phyloP scores from a whole-genome alignment of 2,329 filamentous ascomycete species.

The Pseudopyrenochaeta lycopersici region DNA sequence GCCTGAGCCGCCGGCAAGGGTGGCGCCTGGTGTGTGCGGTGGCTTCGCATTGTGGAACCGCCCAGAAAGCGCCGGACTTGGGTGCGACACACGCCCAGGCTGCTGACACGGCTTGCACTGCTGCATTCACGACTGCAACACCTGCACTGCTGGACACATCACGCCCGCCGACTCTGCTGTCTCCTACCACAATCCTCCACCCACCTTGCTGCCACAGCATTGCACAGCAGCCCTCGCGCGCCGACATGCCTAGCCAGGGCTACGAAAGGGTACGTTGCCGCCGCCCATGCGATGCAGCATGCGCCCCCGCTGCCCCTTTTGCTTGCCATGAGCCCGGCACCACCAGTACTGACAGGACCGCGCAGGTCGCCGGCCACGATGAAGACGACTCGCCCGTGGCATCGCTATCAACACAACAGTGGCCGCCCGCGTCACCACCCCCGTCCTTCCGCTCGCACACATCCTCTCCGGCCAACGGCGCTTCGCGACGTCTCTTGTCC shows the following conservation, averaged over 20 bases:
- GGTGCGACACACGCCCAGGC: background rate
- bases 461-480: constrained; percentile 67
- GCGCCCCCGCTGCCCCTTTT: constrained; percentile 16
- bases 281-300: constrained; percentile 15
- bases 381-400: constrained; percentile 50
- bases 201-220: background rate
- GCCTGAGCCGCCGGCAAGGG: constrained; percentile 5
- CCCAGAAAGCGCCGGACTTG: background rate
- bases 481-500: constrained; percentile 62
- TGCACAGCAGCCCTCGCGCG: constrained; percentile 16
- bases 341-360: constrained; percentile 22
- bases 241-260: constrained; percentile 57
- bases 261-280: constrained; percentile 57
- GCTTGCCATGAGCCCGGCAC: background rate
- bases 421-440: constrained; percentile 58
- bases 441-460: constrained; percentile 90
- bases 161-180: constrained; percentile 10
- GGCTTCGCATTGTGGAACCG: background rate
- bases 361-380: constrained; percentile 55
- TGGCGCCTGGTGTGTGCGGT: no score
- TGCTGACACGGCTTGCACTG: background rate
- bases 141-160: background rate
- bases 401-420: constrained; percentile 35
- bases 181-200: background rate
- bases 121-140: background rate